A percentile compares a stretch with the other conserved stretches of the same genome.
Evolutionary conservation across 2,329 filamentous ascomycete species (phyloP).

Genomic region (Fusarium musae): DNA sequence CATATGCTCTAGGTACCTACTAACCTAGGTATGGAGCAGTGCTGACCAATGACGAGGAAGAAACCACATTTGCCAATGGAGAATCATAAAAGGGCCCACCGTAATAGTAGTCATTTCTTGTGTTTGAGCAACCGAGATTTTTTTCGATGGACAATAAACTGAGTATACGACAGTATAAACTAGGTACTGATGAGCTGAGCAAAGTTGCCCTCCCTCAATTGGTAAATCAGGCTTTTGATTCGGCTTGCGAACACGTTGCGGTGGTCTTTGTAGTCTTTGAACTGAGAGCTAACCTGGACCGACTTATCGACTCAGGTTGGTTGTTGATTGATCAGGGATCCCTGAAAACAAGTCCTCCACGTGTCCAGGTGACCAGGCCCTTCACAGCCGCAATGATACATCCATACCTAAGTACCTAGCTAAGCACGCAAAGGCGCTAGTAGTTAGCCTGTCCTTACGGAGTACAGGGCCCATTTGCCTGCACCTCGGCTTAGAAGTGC

Average conservation of each 20-base stretch:
- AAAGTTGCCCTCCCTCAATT: not conserved
- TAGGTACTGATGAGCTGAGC: not conserved
- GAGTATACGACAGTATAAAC: not conserved
- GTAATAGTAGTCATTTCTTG: not conserved
- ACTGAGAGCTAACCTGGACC: slow-evolving; percentile 19
- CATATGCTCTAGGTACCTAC: not conserved
- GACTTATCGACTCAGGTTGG: slow-evolving; percentile 8
- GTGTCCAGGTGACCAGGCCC: slow-evolving; percentile 29
- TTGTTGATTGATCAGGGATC: slow-evolving; percentile 8
- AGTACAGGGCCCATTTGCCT: slow-evolving; percentile 22
- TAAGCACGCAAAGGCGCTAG: slow-evolving; percentile 20
- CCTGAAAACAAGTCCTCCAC: slow-evolving; percentile 32
- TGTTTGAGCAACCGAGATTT: slow-evolving; percentile 8
- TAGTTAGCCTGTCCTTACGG: slow-evolving; percentile 13
- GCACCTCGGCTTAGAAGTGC: slow-evolving; percentile 36
- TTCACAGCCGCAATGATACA: slow-evolving; percentile 26
- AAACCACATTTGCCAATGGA: not conserved
- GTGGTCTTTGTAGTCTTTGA: not conserved
- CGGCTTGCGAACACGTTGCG: not conserved
- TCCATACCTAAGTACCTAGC: not conserved
- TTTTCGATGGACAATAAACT: not conserved
- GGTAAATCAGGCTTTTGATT: not conserved
- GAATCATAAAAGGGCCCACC: slow-evolving; percentile 1
- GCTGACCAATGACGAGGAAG: not conserved
- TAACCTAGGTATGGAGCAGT: not conserved